These are phyloP conservation scores for Monilinia laxa DNA, from an alignment of 2,329 filamentous ascomycete genomes.

Conservation along the genomic window DNA sequence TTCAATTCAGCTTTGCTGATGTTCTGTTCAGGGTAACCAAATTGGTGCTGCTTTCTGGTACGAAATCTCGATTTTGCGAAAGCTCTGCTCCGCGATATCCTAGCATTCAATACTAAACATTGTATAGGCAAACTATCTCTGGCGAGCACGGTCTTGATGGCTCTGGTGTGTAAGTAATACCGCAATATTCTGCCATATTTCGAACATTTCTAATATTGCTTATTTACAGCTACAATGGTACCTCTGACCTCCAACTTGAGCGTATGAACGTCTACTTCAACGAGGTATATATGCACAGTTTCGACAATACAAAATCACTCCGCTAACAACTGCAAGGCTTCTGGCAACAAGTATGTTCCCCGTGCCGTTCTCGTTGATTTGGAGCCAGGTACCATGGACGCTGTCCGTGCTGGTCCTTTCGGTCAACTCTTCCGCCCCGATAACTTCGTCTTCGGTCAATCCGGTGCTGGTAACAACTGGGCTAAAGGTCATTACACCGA, in stretches of 20 bases:
- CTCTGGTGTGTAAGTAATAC: constrained; percentile 78
- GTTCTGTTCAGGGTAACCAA: constrained; percentile 86
- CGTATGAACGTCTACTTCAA: constrained; percentile 99
- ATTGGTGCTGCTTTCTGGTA: constrained; percentile 99
- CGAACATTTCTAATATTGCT: constrained; percentile 38
- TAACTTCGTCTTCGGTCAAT: constrained; percentile 99
- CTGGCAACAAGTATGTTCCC: constrained; percentile 98
- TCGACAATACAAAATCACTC: neutral
- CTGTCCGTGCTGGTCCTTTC: constrained; percentile 95
- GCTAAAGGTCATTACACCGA: constrained; percentile 99
- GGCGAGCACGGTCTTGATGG: constrained; percentile 96
- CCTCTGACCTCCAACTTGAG: constrained; percentile 98
- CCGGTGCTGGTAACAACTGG: constrained; percentile 99
- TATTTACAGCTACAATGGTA: constrained; percentile 80
- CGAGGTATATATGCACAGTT: constrained; percentile 56
- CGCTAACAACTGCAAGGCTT: constrained; percentile 61
- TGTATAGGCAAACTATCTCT: constrained; percentile 72
- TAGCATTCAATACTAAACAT: constrained; percentile 43
- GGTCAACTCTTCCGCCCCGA: constrained; percentile 99
- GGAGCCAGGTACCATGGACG: constrained; percentile 99
- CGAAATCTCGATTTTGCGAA: constrained; percentile 42
- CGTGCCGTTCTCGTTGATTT: constrained; percentile 99
- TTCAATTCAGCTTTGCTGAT: constrained; percentile 28
- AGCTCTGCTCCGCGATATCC: constrained; percentile 38
- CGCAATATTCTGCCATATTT: neutral